These are phyloP conservation scores for Candida schatavii DNA, from an alignment of 805 yeast genomes.

Conservation along the genomic window DNA sequence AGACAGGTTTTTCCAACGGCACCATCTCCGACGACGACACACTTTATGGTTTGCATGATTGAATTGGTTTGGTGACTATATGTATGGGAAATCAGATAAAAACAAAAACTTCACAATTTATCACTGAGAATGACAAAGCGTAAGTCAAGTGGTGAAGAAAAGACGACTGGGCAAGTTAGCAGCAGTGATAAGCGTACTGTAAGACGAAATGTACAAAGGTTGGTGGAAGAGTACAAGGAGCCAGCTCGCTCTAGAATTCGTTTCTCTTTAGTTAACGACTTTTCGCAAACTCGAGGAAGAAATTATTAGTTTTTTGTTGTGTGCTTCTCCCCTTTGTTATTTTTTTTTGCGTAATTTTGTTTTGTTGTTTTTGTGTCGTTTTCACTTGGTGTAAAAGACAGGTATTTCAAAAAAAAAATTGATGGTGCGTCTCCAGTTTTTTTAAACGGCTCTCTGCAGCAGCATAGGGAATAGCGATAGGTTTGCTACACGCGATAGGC, in stretches of 20 bases:
- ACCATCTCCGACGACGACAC: constrained; percentile 99
- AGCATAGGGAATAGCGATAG: neutral
- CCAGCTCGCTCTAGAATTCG: no score
- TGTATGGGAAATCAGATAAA: no score
- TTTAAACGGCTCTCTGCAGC: neutral
- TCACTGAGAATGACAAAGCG: no score
- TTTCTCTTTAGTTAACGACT: no score
- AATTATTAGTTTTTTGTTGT: constrained; percentile 2
- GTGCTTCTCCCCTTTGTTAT: neutral
- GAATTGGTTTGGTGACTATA: no score
- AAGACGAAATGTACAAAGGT: no score
- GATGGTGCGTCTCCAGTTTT: neutral
- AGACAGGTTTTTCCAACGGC: constrained; percentile 98
- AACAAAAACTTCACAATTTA: no score
- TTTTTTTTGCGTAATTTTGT: constrained; percentile 1
- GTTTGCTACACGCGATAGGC: neutral
- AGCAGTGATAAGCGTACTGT: no score
- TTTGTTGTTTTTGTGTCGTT: neutral
- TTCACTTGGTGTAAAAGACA: neutral
- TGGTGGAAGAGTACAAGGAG: no score
- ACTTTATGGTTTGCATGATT: constrained; percentile 66
- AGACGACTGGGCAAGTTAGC: no score
- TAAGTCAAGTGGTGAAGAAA: no score
- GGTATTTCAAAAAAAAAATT: neutral
- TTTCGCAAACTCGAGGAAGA: constrained; percentile 1